Evolutionary conservation across 2,329 filamentous ascomycete species (phyloP).

Genomic region (Tothia fuscella): DNA sequence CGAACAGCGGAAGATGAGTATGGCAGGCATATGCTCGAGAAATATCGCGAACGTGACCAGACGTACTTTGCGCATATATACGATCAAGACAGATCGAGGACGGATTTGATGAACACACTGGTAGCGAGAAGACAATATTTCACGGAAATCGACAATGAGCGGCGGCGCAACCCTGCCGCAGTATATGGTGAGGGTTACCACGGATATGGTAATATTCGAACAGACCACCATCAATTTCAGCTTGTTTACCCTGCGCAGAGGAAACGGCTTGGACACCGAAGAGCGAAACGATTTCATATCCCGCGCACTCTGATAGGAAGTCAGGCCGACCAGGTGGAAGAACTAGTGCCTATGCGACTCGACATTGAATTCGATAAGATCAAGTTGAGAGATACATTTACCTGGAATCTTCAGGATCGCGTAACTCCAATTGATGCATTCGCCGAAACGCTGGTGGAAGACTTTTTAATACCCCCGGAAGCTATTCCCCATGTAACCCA

Average conservation of each 20-base stretch:
- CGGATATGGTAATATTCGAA: conserved; percentile 79
- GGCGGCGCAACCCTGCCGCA: conserved; percentile 35
- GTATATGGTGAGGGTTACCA: conserved; percentile 64
- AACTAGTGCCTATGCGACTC: conserved; percentile 78
- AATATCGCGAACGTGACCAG: conserved; percentile 54
- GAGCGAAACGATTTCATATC: conserved; percentile 60
- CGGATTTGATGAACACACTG: conserved; percentile 48
- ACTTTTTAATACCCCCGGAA: conserved; percentile 64
- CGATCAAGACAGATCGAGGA: conserved; percentile 31
- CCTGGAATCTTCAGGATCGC: conserved; percentile 94
- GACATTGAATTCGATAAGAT: conserved; percentile 95
- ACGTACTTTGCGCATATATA: conserved; percentile 43
- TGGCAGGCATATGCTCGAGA: conserved; percentile 41
- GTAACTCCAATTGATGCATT: conserved; percentile 70
- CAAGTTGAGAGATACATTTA: conserved; percentile 92
- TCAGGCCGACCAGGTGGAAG: conserved; percentile 84
- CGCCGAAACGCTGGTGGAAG: conserved; percentile 80
- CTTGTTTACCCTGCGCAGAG: conserved; percentile 65
- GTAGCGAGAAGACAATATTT: conserved; percentile 31
- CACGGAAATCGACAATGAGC: neutral
- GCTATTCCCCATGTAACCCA: conserved; percentile 42
- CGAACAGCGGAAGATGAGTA: conserved; percentile 14
- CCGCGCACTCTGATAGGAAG: conserved; percentile 67
- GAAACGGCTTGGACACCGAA: conserved; percentile 62
- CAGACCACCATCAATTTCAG: conserved; percentile 45